Evolutionary conservation across 305 asterid genomes (phyloP), one percentile per base, ranked within the genome.

Genomic region (Solanum aculeatissimum): DNA sequence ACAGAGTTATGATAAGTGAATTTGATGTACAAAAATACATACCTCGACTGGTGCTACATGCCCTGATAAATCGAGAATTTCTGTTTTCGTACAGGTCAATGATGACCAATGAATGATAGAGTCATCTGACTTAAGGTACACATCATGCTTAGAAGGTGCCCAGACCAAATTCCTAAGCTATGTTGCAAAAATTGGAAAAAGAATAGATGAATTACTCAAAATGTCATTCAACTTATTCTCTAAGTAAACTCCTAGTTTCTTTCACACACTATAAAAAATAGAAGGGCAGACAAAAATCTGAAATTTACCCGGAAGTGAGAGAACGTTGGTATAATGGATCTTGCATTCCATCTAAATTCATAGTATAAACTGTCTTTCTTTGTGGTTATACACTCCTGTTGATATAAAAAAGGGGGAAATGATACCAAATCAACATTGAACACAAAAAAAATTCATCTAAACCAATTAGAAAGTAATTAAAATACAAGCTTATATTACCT

Each of bases 131-230:
- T 86, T 88, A 47, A 86, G 80, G 83, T 86, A 88, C 74, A 86
- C 91, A 54, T 88, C 91, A 63, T 88, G 89, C 51, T 88, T 88
- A 19, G 91, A 83, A 2, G 88, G 72, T 57, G 91, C 87, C 89
- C 89, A 88, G 16, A 88, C 91, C 83, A 86, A 83, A 77, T 88
- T 88, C 86, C 91, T 85, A 78, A 88, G 77, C 91, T 88, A 25
- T 12, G 82, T 77, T 63, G 10, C 32, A 51, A 53, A 40, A 78
- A 12, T 27, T 25, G 91, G 94, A 47, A 47, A 47, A 47, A 12
- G 16, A 47, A 47, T 12, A 12, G 15, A 2, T 1, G 11, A 15
- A 47, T 11, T 47, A 47, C 3, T 3, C 14, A 58, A 58, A 58
- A 58, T 58, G 66, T 10, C 11, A 7, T 58, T 58, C 15, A 58